phyloP scores from a whole-genome alignment of 768 basidiomycete species.

The Auriscalpium vulgare region DNA sequence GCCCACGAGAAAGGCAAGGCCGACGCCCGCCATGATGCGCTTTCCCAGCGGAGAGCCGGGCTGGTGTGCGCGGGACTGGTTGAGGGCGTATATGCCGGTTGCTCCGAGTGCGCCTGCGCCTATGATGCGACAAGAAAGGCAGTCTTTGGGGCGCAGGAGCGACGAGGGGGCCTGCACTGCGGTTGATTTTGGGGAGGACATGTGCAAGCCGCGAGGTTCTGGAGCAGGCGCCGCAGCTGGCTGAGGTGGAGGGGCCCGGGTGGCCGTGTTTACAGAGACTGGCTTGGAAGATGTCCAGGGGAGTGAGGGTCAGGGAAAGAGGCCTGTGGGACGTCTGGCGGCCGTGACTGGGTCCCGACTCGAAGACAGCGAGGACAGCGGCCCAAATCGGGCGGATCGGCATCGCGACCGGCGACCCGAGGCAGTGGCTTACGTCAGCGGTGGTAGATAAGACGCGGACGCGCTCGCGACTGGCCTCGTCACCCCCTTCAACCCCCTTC shows the following conservation, averaged over 20 bases:
- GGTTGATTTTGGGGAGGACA: no score
- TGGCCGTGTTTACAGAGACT: no score
- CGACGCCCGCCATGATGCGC: constrained; percentile 49
- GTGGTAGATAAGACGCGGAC: neutral
- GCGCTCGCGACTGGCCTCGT: neutral
- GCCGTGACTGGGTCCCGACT: no score
- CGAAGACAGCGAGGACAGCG: no score
- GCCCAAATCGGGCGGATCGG: no score
- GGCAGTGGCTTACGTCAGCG: neutral
- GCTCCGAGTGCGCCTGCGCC: constrained; percentile 56
- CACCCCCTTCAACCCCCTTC: constrained; percentile 7
- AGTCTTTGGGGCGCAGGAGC: constrained; percentile 29
- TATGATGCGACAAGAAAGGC: constrained; percentile 57
- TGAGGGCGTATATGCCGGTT: constrained; percentile 58
- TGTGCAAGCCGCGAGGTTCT: no score
- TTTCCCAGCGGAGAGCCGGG: constrained; percentile 56
- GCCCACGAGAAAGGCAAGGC: constrained; percentile 24
- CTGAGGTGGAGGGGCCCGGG: no score
- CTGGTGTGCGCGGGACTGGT: constrained; percentile 49
- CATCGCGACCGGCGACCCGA: neutral
- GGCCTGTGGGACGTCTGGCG: no score
- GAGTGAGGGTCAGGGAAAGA: no score
- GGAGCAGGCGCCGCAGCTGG: no score
- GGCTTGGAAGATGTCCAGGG: no score
- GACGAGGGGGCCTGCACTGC: no score